Evolutionary conservation across 2,329 filamentous ascomycete species (phyloP).

Genomic region (Microdochium bolleyi): DNA sequence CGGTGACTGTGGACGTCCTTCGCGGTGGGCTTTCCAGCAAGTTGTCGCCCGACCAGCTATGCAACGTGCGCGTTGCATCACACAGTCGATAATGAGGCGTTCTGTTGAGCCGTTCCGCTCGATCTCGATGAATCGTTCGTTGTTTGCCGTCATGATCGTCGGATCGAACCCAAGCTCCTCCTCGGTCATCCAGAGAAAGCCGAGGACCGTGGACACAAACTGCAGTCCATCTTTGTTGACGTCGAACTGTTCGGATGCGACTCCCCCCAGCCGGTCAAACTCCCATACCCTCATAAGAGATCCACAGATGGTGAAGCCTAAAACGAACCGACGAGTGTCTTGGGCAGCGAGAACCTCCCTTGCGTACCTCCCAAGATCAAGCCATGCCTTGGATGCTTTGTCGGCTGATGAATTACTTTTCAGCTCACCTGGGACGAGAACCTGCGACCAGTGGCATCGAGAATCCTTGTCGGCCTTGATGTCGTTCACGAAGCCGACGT

Average conservation of each 20-base stretch:
- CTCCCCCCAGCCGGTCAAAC: conserved; percentile 36
- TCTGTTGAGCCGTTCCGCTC: conserved; percentile 24
- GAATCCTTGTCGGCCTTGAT: conserved; percentile 8
- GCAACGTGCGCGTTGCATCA: conserved; percentile 22
- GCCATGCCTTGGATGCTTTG: conserved; percentile 22
- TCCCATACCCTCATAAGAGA: conserved; percentile 35
- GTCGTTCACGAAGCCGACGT: conserved; percentile 20
- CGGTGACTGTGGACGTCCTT: conserved; percentile 18
- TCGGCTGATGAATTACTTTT: conserved; percentile 29
- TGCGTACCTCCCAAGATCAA: conserved; percentile 33
- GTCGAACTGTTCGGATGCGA: conserved; percentile 34
- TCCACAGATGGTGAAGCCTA: conserved; percentile 39
- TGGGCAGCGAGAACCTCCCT: conserved; percentile 33
- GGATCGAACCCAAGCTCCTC: conserved; percentile 34
- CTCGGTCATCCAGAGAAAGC: conserved; percentile 31
- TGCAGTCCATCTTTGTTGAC: conserved; percentile 31
- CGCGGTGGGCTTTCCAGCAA: conserved; percentile 28
- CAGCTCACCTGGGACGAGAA: conserved; percentile 30
- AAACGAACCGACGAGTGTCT: conserved; percentile 31
- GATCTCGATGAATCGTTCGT: conserved; percentile 29
- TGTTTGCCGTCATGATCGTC: conserved; percentile 24
- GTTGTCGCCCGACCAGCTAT: conserved; percentile 29
- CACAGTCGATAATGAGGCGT: conserved; percentile 27
- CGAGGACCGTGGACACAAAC: conserved; percentile 30
- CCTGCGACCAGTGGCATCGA: conserved; percentile 23